Percentiles rank a stretch among this genome's conserved stretches.
Evolutionary conservation across 192 early-diverging fungal genomes (phyloP).

Genomic region (Coemansia sp.): DNA sequence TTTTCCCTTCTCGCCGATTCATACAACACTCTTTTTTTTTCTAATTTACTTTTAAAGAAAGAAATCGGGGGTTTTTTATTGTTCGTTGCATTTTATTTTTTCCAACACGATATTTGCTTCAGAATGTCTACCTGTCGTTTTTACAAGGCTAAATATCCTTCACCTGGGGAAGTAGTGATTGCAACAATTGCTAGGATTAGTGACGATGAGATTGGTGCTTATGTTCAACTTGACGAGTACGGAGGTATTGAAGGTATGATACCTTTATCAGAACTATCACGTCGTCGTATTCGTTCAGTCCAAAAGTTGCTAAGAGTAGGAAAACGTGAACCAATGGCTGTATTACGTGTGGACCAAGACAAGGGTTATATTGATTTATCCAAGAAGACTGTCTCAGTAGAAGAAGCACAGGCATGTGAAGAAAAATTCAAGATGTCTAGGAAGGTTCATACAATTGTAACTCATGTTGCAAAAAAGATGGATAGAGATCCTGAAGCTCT

Average conservation of each 20-base stretch:
- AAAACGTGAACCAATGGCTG: slow-evolving; percentile 88
- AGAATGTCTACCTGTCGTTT: slow-evolving; percentile 69
- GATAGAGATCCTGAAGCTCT: slow-evolving; percentile 79
- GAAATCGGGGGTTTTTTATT: neutral
- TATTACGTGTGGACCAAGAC: slow-evolving; percentile 93
- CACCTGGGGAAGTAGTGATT: slow-evolving; percentile 95
- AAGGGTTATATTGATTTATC: slow-evolving; percentile 99
- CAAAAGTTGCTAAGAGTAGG: slow-evolving; percentile 94
- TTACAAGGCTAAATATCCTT: slow-evolving; percentile 92
- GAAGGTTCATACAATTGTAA: slow-evolving; percentile 57
- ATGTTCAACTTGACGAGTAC: slow-evolving; percentile 93
- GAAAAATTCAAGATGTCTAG: slow-evolving; percentile 94
- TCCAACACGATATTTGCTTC: neutral
- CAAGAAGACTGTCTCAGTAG: slow-evolving; percentile 86
- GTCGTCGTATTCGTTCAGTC: slow-evolving; percentile 93
- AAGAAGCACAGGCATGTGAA: slow-evolving; percentile 87
- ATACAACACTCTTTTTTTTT: neutral
- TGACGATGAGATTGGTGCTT: slow-evolving; percentile 85
- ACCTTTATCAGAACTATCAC: slow-evolving; percentile 85
- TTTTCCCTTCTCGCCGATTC: no score
- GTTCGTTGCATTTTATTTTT: neutral
- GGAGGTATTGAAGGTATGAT: slow-evolving; percentile 98
- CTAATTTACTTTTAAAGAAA: slow-evolving; percentile 1
- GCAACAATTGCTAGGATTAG: slow-evolving; percentile 92
- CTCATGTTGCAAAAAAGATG: slow-evolving; percentile 77